These are phyloP conservation scores for Ananas comosus DNA, from an alignment of 176 grass and related monocot species.

Conservation along the genomic window DNA sequence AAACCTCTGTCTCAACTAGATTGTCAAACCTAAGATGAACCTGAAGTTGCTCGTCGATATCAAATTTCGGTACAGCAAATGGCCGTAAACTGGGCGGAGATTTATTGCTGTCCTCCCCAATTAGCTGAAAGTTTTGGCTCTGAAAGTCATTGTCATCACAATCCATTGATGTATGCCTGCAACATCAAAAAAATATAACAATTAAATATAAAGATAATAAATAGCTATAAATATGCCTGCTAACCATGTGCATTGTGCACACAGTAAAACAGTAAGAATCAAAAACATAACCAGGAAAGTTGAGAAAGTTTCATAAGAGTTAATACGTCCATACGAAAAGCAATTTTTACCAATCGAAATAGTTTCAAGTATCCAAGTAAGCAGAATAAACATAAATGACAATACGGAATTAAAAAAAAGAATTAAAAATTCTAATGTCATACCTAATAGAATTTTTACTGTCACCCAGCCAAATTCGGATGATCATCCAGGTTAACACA, in stretches of 20 bases:
- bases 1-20: conserved; percentile 57
- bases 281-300: no score
- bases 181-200: conserved; percentile 16
- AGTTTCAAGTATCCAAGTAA: no score
- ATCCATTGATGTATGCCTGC: conserved; percentile 91
- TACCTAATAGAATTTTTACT: no score
- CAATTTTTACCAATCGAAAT: no score
- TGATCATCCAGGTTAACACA: no score
- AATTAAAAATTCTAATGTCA: no score
- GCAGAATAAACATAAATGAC: no score
- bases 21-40: conserved; percentile 67
- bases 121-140: conserved; percentile 75
- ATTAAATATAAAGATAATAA: not conserved
- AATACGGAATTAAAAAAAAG: no score
- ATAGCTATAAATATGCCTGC: not conserved
- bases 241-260: not conserved
- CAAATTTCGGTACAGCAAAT: conserved; percentile 74
- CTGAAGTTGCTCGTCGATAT: conserved; percentile 82
- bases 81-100: conserved; percentile 58
- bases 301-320: no score
- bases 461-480: no score
- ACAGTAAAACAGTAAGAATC: not conserved
- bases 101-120: conserved; percentile 50
- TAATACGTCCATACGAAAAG: no score
- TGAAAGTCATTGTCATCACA: conserved; percentile 89